Conservation (phyloP, 352 stramenopile genomes). For the Globisporangium splendens region DNA sequence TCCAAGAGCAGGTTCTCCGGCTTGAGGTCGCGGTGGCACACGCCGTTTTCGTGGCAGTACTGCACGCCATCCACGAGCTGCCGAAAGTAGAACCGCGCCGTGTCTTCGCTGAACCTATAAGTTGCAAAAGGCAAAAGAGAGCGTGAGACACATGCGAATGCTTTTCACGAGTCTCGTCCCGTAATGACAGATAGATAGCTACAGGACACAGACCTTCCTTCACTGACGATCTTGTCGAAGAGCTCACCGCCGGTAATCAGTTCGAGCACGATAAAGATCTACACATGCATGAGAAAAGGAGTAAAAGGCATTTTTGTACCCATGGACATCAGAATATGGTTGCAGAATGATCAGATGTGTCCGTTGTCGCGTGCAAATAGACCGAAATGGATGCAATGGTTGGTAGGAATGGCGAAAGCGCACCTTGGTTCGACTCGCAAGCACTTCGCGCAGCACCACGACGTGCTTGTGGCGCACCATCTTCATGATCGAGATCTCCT, state of each 20-base stretch:
- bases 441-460: conserved; percentile 86
- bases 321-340: too few species aligned
- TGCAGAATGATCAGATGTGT: too few species aligned
- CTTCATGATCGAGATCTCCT: conserved; percentile 99
- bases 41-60: conserved; percentile 97
- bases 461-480: conserved; percentile 90
- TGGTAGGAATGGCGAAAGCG: not conserved
- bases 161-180: too few species aligned
- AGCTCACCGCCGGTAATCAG: conserved; percentile 89
- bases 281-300: conserved; percentile 12
- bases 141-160: conserved; percentile 4
- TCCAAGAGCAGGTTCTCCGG: conserved; percentile 96
- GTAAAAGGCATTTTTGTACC: not conserved
- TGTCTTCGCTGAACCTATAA: conserved; percentile 92
- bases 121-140: conserved; percentile 7
- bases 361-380: too few species aligned
- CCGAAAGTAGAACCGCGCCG: conserved; percentile 97
- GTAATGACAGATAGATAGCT: not conserved
- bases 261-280: conserved; percentile 96
- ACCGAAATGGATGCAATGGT: not conserved
- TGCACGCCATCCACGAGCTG: conserved; percentile 96
- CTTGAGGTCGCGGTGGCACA: conserved; percentile 97
- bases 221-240: conserved; percentile 96
- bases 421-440: conserved; percentile 95
- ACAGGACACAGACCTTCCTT: conserved; percentile 60